Conservation (phyloP, 176 grass and related monocot species). For the Zea luxurians region DNA sequence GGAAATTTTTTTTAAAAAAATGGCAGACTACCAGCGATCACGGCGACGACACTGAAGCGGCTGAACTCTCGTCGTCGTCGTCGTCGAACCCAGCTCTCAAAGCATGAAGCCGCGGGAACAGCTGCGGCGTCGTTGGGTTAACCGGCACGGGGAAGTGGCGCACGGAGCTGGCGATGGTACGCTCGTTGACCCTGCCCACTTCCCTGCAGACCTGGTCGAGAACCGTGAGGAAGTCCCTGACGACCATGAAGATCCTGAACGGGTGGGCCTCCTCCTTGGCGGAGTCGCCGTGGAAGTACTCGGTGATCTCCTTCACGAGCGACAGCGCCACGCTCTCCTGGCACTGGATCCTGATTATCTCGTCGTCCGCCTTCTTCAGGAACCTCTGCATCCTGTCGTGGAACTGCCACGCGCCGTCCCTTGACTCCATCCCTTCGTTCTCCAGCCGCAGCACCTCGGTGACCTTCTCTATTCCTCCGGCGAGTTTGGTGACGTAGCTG, state of each 20-base stretch:
- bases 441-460: conserved; percentile 61
- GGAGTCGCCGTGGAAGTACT: conserved; percentile 92
- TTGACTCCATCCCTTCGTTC: conserved; percentile 44
- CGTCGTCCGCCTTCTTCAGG: conserved; percentile 70
- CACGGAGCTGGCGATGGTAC: conserved; percentile 61
- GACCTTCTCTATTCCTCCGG: conserved; percentile 82
- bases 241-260: conserved; percentile 97
- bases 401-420: conserved; percentile 55
- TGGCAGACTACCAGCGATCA: conserved; percentile 40
- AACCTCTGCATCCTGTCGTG: conserved; percentile 75
- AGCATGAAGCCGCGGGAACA: conserved; percentile 69
- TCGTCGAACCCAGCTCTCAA: conserved; percentile 74
- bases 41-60: conserved; percentile 45
- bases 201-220: conserved; percentile 94
- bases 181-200: conserved; percentile 67
- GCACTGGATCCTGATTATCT: conserved; percentile 78
- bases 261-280: conserved; percentile 91
- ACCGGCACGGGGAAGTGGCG: conserved; percentile 86
- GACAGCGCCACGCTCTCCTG: conserved; percentile 90
- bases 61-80: conserved; percentile 61
- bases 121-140: conserved; percentile 74
- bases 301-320: conserved; percentile 89
- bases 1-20: conserved; percentile 21
- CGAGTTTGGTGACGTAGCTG: conserved; percentile 82
- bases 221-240: conserved; percentile 79